These are phyloP conservation scores for Annulohypoxylon maeteangense DNA, from an alignment of 495 filamentous ascomycete genomes.

Conservation along the genomic window DNA sequence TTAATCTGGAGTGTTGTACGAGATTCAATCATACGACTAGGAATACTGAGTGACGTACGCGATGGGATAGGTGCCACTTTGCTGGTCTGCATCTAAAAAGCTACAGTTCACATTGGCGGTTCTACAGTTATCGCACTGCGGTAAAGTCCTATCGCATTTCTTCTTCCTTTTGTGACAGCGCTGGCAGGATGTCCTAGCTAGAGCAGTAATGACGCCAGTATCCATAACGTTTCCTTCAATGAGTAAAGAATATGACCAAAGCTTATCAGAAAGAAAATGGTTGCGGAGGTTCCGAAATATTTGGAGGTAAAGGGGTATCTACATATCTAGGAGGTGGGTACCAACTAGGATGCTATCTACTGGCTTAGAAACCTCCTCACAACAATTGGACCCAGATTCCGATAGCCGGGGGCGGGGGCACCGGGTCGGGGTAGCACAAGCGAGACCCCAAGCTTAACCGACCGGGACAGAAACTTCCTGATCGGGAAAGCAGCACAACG, in stretches of 20 bases:
- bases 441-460: background rate
- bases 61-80: constrained; percentile 52
- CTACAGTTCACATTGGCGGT: constrained; percentile 51
- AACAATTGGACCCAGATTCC: background rate
- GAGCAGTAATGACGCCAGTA: constrained; percentile 21
- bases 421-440: background rate
- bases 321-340: background rate
- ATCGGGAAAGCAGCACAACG: background rate
- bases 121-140: constrained; percentile 50
- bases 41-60: constrained; percentile 40
- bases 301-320: background rate
- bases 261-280: background rate
- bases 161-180: constrained; percentile 55
- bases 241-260: background rate
- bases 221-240: constrained; percentile 16
- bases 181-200: constrained; percentile 50
- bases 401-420: background rate
- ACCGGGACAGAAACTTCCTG: background rate
- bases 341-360: background rate
- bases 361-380: background rate
- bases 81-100: constrained; percentile 51
- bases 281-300: background rate
- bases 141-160: constrained; percentile 51
- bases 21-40: background rate
- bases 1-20: background rate